Evolutionary conservation across 441 rosid genomes (phyloP).

Genomic region (Populus hybrid): DNA sequence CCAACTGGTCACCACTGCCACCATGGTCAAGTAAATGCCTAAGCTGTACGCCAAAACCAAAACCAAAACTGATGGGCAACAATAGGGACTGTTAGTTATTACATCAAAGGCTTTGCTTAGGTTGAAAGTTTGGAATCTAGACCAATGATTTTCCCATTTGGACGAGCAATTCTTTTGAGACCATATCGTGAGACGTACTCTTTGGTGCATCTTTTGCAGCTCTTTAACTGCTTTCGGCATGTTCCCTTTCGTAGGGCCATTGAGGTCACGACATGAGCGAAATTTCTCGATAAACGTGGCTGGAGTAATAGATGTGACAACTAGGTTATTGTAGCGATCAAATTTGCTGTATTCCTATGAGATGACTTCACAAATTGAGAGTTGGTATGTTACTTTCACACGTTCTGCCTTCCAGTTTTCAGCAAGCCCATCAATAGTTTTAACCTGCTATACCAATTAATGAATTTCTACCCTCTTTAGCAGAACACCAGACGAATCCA

Average conservation of each 20-base stretch:
- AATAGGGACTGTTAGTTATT: not conserved
- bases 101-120: not conserved
- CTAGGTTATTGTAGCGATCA: not conserved
- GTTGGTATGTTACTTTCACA: too few species aligned
- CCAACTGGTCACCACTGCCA: too few species aligned
- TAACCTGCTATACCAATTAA: too few species aligned
- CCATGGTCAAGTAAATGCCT: not conserved
- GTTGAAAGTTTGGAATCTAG: not conserved
- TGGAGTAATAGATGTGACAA: not conserved
- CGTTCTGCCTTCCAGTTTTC: not conserved
- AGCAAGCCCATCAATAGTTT: not conserved
- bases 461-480: not conserved
- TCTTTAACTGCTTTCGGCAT: not conserved
- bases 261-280: not conserved
- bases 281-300: not conserved
- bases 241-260: not conserved
- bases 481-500: not conserved
- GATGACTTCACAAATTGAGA: not conserved
- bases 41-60: too few species aligned
- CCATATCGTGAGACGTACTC: not conserved
- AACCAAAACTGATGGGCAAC: too few species aligned
- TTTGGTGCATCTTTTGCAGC: not conserved
- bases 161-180: not conserved
- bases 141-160: not conserved
- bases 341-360: not conserved